A percentile compares a stretch with the other conserved stretches of the same genome.
phyloP scores from a whole-genome alignment of 225 moss, liverwort and hornwort genomes.

The Sphagnum contortum region DNA sequence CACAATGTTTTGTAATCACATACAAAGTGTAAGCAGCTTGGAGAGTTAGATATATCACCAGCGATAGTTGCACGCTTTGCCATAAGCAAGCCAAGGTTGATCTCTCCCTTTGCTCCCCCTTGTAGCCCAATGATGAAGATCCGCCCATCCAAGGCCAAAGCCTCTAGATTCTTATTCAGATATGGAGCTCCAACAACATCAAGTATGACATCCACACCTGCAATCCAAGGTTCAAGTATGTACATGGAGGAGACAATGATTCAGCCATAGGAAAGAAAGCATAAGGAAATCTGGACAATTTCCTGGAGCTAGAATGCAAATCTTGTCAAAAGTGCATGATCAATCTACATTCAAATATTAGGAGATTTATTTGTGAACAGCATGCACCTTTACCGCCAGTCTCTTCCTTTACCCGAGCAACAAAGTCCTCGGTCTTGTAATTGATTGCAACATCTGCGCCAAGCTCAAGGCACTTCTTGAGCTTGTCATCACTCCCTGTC shows the following conservation, averaged over 20 bases:
- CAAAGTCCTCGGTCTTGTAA: conserved; percentile 76
- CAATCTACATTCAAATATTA: too few species aligned
- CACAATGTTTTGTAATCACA: too few species aligned
- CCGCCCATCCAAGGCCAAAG: conserved; percentile 54
- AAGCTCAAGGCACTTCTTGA: conserved; percentile 51
- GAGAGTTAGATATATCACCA: conserved; percentile 19
- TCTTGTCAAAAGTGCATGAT: too few species aligned
- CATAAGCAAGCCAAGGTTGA: conserved; percentile 31
- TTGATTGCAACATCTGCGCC: conserved; percentile 85
- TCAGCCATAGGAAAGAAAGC: too few species aligned
- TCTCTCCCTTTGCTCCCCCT: conserved; percentile 50
- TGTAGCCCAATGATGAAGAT: conserved; percentile 63
- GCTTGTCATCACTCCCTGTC: conserved; percentile 54
- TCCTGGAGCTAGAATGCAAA: too few species aligned
- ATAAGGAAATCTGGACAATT: too few species aligned
- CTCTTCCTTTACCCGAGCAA: conserved; percentile 36
- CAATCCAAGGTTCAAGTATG: not conserved
- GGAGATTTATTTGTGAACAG: too few species aligned
- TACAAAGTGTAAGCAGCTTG: not conserved
- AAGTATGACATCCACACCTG: conserved; percentile 89
- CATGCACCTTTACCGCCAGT: conserved; percentile 57
- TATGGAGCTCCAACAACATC: conserved; percentile 77
- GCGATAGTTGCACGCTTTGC: conserved; percentile 53
- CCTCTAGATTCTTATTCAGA: conserved; percentile 58
- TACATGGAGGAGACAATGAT: too few species aligned